A percentile compares a stretch with the other conserved stretches of the same genome.
Evolutionary conservation across 192 early-diverging fungal genomes (phyloP).

Genomic region (Coemansia sp.): DNA sequence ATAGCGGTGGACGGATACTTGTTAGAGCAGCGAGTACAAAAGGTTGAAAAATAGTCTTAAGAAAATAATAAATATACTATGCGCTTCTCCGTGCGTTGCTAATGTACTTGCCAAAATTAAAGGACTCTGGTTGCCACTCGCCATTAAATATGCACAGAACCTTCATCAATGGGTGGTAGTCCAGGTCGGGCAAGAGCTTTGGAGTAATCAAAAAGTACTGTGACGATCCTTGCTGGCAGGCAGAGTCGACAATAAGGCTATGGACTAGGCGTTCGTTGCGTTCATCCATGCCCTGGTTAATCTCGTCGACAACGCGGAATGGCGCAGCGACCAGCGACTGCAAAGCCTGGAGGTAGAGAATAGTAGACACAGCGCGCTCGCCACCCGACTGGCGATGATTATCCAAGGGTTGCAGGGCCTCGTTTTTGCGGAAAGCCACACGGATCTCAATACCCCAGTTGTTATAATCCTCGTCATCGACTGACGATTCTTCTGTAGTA

Average conservation of each 20-base stretch:
- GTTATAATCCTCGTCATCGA: conserved; percentile 80
- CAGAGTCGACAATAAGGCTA: conserved; percentile 82
- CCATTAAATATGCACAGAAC: conserved; percentile 96
- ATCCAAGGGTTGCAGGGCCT: conserved; percentile 82
- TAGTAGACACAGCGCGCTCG: conserved; percentile 96
- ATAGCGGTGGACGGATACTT: conserved; percentile 64
- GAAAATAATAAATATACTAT: neutral
- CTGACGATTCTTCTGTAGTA: neutral
- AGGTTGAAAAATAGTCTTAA: too few relatives aligned
- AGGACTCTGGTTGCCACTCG: conserved; percentile 76
- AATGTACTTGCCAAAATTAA: conserved; percentile 51
- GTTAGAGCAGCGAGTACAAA: conserved; percentile 22
- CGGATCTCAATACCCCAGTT: conserved; percentile 95
- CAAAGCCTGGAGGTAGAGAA: conserved; percentile 93
- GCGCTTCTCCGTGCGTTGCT: conserved; percentile 21
- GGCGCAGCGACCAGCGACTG: conserved; percentile 85
- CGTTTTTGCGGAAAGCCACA: conserved; percentile 90
- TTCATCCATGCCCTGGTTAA: conserved; percentile 99
- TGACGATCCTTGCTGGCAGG: conserved; percentile 63
- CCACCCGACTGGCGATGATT: conserved; percentile 95
- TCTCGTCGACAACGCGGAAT: conserved; percentile 99
- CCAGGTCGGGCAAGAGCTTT: conserved; percentile 93
- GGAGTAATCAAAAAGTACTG: conserved; percentile 97
- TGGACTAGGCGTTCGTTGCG: conserved; percentile 97
- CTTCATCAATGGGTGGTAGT: conserved; percentile 91